phyloP scores from a whole-genome alignment of 768 basidiomycete genomes.

The Mrakia blollopis region DNA sequence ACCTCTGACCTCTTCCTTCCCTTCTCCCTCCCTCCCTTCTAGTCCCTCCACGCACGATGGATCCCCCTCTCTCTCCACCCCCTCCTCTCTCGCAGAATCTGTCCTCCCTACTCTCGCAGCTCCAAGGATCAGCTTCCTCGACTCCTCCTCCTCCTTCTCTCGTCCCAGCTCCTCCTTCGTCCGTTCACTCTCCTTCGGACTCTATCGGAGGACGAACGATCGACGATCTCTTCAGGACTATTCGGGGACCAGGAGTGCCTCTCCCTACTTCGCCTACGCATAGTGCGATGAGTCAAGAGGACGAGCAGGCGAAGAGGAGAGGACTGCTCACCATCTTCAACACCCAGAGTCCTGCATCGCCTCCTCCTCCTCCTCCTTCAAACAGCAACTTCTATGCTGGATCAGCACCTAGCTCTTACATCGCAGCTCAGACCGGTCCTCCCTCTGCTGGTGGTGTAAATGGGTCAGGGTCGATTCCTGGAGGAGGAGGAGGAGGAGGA shows the following conservation, averaged over 20 bases:
- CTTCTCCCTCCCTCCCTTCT: neutral
- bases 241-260: neutral
- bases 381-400: neutral
- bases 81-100: neutral
- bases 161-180: neutral
- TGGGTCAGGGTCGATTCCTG: neutral
- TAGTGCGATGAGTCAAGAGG: neutral
- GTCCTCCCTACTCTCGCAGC: conserved; percentile 10
- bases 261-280: neutral
- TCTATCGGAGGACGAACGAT: neutral
- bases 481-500: neutral
- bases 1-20: neutral
- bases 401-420: neutral
- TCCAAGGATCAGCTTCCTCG: neutral
- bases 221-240: conserved; percentile 7
- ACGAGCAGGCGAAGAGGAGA: neutral
- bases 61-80: neutral
- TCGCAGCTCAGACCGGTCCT: neutral
- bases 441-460: neutral
- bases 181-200: neutral
- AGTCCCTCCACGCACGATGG: neutral
- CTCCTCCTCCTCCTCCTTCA: neutral
- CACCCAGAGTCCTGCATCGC: neutral
- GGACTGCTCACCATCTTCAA: conserved; percentile 12
- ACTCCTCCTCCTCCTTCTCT: neutral